phyloP scores from a whole-genome alignment of 805 yeast species.

The Metschnikowia amazonensis region DNA sequence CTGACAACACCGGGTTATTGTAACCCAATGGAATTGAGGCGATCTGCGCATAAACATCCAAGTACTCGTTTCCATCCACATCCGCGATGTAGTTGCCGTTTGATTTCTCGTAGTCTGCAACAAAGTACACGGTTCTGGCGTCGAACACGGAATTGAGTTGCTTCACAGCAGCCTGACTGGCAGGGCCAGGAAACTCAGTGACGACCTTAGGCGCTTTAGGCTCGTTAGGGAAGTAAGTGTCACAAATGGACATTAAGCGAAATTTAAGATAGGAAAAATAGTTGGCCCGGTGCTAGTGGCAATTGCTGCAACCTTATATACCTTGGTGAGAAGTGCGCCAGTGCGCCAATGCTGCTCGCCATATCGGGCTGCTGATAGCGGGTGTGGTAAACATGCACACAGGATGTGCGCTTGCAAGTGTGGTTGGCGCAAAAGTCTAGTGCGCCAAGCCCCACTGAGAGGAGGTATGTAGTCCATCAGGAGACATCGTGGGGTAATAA shows the following conservation, averaged over 20 bases:
- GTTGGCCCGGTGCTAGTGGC: too few species aligned
- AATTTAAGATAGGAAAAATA: neutral
- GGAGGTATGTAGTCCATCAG: too few species aligned
- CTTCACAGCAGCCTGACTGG: slow-evolving; percentile 48
- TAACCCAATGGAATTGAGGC: slow-evolving; percentile 84
- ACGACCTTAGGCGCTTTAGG: slow-evolving; percentile 65
- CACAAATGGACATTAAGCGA: slow-evolving; percentile 42
- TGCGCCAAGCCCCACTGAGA: neutral
- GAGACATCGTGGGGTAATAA: too few species aligned
- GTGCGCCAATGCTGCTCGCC: slow-evolving; percentile 1
- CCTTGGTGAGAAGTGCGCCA: slow-evolving; percentile 3
- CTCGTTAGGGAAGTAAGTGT: slow-evolving; percentile 71
- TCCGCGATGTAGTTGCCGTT: slow-evolving; percentile 77
- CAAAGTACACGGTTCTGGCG: slow-evolving; percentile 66
- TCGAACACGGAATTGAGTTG: slow-evolving; percentile 64
- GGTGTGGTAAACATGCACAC: neutral
- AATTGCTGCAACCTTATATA: slow-evolving; percentile 2
- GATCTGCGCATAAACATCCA: slow-evolving; percentile 80
- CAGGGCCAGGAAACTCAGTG: slow-evolving; percentile 77
- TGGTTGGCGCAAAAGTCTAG: neutral
- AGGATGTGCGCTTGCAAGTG: neutral
- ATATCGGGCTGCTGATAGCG: slow-evolving; percentile 3
- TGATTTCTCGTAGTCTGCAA: slow-evolving; percentile 73
- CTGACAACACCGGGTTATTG: slow-evolving; percentile 72
- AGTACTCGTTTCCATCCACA: slow-evolving; percentile 69